Percentiles rank a stretch among this genome's conserved stretches.
Conservation (phyloP, 148 eudicot genomes). For the Arctostaphylos glauca region DNA sequence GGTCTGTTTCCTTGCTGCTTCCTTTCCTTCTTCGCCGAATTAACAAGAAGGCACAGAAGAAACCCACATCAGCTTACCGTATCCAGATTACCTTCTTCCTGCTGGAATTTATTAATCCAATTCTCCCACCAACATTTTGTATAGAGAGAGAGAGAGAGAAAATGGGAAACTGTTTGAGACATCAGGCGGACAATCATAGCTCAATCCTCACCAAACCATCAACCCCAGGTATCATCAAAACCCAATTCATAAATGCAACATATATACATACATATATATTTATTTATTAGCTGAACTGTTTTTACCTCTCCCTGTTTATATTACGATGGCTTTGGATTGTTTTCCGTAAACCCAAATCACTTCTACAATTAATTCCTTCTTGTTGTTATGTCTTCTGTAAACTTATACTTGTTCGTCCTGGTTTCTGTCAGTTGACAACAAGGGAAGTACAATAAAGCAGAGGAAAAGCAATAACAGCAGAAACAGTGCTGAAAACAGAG, state of each 20-base stretch:
- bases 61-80: too few species aligned
- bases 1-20: too few species aligned
- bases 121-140: too few species aligned
- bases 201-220: not conserved
- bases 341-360: not conserved
- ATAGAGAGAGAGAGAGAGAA: not conserved
- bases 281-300: not conserved
- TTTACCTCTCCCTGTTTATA: not conserved
- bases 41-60: too few species aligned
- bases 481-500: not conserved
- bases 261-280: not conserved
- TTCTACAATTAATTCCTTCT: not conserved
- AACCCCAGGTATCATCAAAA: not conserved
- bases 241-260: not conserved
- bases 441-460: not conserved
- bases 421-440: not conserved
- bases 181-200: not conserved
- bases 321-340: not conserved
- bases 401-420: not conserved
- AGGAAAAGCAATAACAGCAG: not conserved
- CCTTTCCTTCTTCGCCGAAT: too few species aligned
- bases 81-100: too few species aligned
- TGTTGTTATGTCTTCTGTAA: not conserved
- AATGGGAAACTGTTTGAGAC: conserved; percentile 14
- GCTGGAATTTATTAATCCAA: too few species aligned